Percentiles rank a stretch among this genome's conserved stretches.
These are phyloP conservation scores for Rhynchospora breviuscula DNA, from an alignment of 176 grass and related monocot genomes.

Conservation along the genomic window DNA sequence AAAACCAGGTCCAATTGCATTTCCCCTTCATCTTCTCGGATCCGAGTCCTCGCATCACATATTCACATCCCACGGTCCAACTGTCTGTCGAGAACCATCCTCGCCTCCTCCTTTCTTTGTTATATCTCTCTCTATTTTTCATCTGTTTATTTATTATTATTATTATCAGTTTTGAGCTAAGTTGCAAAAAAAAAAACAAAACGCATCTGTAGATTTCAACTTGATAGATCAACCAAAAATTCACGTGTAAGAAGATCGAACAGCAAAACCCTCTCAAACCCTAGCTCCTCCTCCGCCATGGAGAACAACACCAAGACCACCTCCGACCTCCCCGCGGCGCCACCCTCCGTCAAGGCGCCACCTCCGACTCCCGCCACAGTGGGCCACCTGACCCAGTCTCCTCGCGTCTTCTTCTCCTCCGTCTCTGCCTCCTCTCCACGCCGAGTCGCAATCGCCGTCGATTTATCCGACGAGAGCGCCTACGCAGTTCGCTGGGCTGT, in stretches of 20 bases:
- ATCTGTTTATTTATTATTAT: neutral
- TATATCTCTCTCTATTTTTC: neutral
- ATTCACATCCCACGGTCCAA: neutral
- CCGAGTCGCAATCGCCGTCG: conserved; percentile 90
- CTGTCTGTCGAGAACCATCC: neutral
- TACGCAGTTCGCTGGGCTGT: conserved; percentile 78
- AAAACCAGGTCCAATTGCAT: no score
- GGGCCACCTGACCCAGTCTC: conserved; percentile 61
- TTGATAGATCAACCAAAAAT: neutral
- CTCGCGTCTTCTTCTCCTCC: conserved; percentile 72
- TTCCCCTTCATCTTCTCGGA: neutral
- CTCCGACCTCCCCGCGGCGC: conserved; percentile 43
- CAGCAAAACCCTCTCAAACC: neutral
- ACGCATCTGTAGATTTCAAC: conserved; percentile 6
- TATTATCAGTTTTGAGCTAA: neutral
- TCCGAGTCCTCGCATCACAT: conserved; percentile 10
- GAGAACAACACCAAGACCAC: conserved; percentile 10
- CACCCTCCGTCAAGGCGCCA: conserved; percentile 59
- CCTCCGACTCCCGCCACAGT: conserved; percentile 40
- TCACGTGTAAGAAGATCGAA: neutral
- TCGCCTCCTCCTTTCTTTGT: neutral
- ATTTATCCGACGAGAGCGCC: conserved; percentile 82
- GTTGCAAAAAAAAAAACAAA: conserved; percentile 14
- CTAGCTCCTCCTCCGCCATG: conserved; percentile 4
- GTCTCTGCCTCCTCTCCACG: conserved; percentile 47